Evolutionary conservation across 2,329 filamentous ascomycete genomes (phyloP).

Genomic region (Clonostachys byssicola): DNA sequence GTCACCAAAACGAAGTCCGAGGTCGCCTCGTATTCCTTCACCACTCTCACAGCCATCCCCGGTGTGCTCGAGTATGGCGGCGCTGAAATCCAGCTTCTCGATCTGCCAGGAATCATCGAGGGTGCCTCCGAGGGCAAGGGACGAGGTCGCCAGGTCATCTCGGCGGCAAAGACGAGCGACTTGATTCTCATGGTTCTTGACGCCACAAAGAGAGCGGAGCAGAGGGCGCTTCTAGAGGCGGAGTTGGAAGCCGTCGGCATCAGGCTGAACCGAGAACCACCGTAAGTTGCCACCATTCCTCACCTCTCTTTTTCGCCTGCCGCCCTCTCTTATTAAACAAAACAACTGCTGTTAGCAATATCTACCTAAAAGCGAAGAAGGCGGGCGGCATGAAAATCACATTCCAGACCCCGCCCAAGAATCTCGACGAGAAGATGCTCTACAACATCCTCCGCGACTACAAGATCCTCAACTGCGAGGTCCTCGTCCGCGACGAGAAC

Average conservation of each 20-base stretch:
- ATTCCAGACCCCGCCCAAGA: conserved; percentile 83
- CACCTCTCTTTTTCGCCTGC: neutral
- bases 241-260: conserved; percentile 96
- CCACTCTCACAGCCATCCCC: conserved; percentile 93
- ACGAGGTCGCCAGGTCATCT: conserved; percentile 92
- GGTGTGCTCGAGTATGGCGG: conserved; percentile 97
- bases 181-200: conserved; percentile 96
- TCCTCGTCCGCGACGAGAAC: conserved; percentile 90
- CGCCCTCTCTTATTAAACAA: neutral
- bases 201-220: conserved; percentile 93
- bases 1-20: conserved; percentile 98
- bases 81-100: conserved; percentile 95
- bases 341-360: conserved; percentile 62
- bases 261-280: conserved; percentile 83
- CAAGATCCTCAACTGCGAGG: conserved; percentile 97
- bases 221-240: conserved; percentile 81
- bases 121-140: conserved; percentile 95
- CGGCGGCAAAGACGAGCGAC: conserved; percentile 96
- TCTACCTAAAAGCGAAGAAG: conserved; percentile 94
- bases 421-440: conserved; percentile 95
- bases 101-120: conserved; percentile 97
- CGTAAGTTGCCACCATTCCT: conserved; percentile 45
- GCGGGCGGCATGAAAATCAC: conserved; percentile 99
- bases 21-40: conserved; percentile 95
- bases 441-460: conserved; percentile 98